Percentiles rank a stretch among this genome's conserved stretches.
Evolutionary conservation across 129 eudicot genomes (phyloP).

Genomic region (Cynara cardunculus): DNA sequence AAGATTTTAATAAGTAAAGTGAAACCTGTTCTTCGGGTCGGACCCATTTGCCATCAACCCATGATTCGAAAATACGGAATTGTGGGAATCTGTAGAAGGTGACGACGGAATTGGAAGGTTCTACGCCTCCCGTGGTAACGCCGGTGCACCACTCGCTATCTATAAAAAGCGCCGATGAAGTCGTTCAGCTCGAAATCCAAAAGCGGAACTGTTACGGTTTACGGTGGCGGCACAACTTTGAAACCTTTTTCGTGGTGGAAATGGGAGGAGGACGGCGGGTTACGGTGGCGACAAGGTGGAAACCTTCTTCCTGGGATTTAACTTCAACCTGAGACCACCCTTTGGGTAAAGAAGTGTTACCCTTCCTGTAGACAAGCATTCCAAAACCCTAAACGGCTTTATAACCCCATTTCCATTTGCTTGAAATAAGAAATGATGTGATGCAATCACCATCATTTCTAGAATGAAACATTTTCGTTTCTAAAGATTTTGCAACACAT

Average conservation of each 20-base stretch:
- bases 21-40: conserved; percentile 47
- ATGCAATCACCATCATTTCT: neutral
- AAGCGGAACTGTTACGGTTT: neutral
- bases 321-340: conserved; percentile 38
- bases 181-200: neutral
- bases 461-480: neutral
- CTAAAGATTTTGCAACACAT: neutral
- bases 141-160: neutral
- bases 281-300: conserved; percentile 38
- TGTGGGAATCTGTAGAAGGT: conserved; percentile 35
- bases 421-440: neutral
- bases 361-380: too few species aligned
- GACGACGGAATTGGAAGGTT: conserved; percentile 12
- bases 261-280: neutral
- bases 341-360: too few species aligned
- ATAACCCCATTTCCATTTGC: neutral
- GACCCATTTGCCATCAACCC: conserved; percentile 58
- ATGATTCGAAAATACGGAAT: conserved; percentile 22
- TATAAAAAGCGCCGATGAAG: neutral
- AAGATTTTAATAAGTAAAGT: neutral
- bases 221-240: neutral
- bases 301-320: conserved; percentile 46
- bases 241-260: neutral
- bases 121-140: conserved; percentile 20
- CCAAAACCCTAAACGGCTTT: neutral